Evolutionary conservation across 2,329 filamentous ascomycete species (phyloP).

Genomic region (Cladosporium colombiae): DNA sequence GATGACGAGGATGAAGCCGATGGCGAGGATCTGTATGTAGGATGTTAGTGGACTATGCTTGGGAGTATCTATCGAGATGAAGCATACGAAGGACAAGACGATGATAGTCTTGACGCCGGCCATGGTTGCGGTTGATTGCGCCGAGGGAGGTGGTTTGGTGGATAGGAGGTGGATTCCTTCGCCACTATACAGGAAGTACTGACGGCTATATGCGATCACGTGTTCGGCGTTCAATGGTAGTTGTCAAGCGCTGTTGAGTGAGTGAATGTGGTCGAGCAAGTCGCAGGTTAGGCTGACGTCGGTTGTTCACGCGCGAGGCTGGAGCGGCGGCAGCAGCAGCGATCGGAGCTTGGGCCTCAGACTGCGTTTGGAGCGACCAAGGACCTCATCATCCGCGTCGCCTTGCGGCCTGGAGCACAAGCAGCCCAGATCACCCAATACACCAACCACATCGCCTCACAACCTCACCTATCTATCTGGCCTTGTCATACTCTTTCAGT

Average conservation of each 20-base stretch:
- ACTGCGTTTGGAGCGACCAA: constrained; percentile 15
- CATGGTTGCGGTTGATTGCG: constrained; percentile 48
- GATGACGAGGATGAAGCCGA: constrained; percentile 98
- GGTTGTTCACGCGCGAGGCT: constrained; percentile 21
- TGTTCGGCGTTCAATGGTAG: not conserved
- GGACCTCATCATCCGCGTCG: constrained; percentile 22
- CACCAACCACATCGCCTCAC: not conserved
- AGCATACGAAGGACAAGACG: constrained; percentile 85
- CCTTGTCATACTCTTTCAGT: not conserved
- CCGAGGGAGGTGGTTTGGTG: not conserved
- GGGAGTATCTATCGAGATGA: not conserved
- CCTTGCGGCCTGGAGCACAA: constrained; percentile 16
- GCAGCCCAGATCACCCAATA: not conserved
- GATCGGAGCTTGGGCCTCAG: constrained; percentile 8
- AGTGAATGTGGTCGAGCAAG: not conserved
- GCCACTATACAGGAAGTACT: not conserved
- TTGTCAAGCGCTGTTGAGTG: not conserved
- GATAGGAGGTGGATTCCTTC: not conserved
- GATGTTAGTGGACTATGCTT: not conserved
- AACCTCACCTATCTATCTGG: constrained; percentile 23
- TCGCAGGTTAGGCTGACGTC: not conserved
- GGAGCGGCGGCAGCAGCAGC: constrained; percentile 7
- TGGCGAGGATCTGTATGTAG: constrained; percentile 72
- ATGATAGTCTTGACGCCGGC: constrained; percentile 99
- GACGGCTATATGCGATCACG: not conserved